Base-by-base conservation (phyloP, 139 green algal species). In the Choricystis sp. region DNA sequence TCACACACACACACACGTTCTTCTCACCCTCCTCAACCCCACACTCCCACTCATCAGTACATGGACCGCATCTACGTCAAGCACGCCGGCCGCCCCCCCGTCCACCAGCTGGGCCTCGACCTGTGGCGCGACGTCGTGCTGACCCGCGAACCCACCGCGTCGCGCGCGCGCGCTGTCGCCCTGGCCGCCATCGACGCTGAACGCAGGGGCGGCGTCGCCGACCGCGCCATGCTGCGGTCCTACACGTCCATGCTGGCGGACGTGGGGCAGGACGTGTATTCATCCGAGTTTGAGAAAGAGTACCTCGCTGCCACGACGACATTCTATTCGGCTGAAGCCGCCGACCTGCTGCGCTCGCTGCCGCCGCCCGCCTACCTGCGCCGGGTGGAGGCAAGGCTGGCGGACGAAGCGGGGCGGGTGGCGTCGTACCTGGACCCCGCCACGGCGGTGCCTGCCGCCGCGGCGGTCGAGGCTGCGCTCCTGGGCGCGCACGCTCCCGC, bases 51-150 rank as follows among this genome's bases (percentile, higher is more conserved):
- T n/a, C n/a, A n/a, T n/a, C n/a, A n/a, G n/a, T 98, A 99, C 79
- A 96, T 99, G 91, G 92, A 99, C 73, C 78, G 91, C n/a, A 96
- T 93, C 1, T 97, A 90, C 68, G 86, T 98, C 29, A 89, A 95
- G 76, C 73, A 91, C 29, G n/a, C 31, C 21, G 25, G 56, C 25
- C n/a, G 30, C 57, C 5, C 57, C 59, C 84, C 83, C 0, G 91
- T 99, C 64, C 90, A 91, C 66, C 72, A 93, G 64, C 77, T 97
- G 66, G 91, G 92, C 0, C 71, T 97, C 61, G 78, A 94, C 65
- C 79, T 97, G 61, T 98, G 93, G 92, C 77, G 83, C 0, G 81
- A 95, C 29, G 61, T 83, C 26, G 83, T 99, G 31, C 82, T 97
- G 62, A 79, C 80, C 26, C 66, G 81, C 66, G 61, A 60, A 2